These are phyloP conservation scores for Fraxinus sp. DNA, from an alignment of 305 asterid species.

Conservation along the genomic window DNA sequence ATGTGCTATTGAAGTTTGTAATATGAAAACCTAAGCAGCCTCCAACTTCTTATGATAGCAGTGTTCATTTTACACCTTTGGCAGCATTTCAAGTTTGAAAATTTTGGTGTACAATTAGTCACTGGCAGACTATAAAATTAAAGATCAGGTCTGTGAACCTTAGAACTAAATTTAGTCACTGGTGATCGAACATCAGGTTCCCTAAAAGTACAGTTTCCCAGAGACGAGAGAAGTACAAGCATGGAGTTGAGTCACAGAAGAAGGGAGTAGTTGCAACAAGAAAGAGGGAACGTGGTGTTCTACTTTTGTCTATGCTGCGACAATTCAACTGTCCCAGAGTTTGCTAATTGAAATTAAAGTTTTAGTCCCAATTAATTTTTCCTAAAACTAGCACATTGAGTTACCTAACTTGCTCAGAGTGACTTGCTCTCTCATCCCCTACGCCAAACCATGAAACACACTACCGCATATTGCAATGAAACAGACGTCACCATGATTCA, in stretches of 20 bases:
- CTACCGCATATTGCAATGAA: not conserved
- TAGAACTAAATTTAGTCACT: not conserved
- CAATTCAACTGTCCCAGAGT: not conserved
- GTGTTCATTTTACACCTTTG: not conserved
- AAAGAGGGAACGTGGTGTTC: not conserved
- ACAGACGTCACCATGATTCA: not conserved
- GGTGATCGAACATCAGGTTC: not conserved
- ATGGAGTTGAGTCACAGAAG: not conserved
- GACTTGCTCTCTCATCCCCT: not conserved
- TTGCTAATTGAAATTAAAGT: not conserved
- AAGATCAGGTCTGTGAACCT: not conserved
- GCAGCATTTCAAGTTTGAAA: not conserved
- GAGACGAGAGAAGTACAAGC: not conserved
- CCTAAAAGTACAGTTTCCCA: not conserved
- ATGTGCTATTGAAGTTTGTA: not conserved
- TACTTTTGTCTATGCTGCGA: not conserved
- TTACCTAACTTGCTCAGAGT: not conserved
- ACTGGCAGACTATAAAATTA: not conserved
- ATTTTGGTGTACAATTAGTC: not conserved
- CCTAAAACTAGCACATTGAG: not conserved
- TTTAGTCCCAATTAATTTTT: not conserved
- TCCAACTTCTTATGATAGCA: not conserved
- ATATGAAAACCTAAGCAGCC: not conserved
- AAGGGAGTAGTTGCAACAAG: not conserved
- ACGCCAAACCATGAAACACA: not conserved